phyloP scores from a whole-genome alignment of 768 basidiomycete species.

The Agrocybe praecox region DNA sequence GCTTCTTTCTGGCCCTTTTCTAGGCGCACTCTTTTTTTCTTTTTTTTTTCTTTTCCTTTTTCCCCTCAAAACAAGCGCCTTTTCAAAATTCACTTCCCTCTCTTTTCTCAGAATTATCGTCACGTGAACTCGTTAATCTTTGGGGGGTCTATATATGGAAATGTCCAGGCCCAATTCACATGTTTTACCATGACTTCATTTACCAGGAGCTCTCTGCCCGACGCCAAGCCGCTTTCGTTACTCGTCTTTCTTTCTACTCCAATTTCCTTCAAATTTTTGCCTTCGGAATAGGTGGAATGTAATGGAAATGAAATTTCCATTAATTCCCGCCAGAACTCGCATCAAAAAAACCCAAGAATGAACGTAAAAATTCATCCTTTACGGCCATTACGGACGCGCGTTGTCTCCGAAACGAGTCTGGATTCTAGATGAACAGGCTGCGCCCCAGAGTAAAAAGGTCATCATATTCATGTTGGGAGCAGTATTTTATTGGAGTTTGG shows the following conservation, averaged over 20 bases:
- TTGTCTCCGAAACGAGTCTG: not conserved
- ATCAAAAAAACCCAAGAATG: not conserved
- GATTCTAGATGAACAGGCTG: not conserved
- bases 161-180: not conserved
- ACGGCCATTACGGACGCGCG: not conserved
- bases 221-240: not conserved
- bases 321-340: not conserved
- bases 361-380: not conserved
- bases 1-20: not conserved
- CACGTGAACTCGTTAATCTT: not conserved
- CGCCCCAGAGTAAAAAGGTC: not conserved
- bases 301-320: not conserved
- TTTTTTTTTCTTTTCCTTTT: not conserved
- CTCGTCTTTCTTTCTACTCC: not conserved
- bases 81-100: too few relatives aligned
- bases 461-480: not conserved
- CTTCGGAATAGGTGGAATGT: not conserved
- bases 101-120: not conserved
- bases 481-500: not conserved
- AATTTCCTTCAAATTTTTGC: not conserved
- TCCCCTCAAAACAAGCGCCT: not conserved
- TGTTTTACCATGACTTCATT: not conserved
- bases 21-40: not conserved
- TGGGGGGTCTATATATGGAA: not conserved
- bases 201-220: not conserved